Evolutionary conservation across 2,329 filamentous ascomycete genomes (phyloP).

Genomic region (Trichophaea hybrida): DNA sequence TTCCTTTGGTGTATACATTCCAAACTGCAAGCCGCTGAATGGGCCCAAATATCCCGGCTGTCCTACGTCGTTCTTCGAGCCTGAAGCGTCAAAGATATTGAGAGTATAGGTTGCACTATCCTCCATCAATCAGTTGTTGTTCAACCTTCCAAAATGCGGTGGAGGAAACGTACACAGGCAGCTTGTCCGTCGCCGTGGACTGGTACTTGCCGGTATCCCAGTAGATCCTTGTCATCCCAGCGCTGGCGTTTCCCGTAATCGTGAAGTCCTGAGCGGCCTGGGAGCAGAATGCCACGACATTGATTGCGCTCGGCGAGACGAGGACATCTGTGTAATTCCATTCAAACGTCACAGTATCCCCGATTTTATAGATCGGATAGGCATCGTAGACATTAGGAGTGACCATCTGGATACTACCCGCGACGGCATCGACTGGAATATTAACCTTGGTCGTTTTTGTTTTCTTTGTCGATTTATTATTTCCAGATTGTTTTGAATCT

Average conservation of each 20-base stretch:
- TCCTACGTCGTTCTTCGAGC: slow-evolving; percentile 39
- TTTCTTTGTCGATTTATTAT: background rate
- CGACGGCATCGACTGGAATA: slow-evolving; percentile 40
- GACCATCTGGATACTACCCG: slow-evolving; percentile 48
- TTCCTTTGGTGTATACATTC: slow-evolving; percentile 45
- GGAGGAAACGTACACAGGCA: slow-evolving; percentile 31
- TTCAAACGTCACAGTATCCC: slow-evolving; percentile 46
- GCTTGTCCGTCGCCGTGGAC: slow-evolving; percentile 36
- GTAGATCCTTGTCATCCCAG: slow-evolving; percentile 39
- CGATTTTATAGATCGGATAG: slow-evolving; percentile 49
- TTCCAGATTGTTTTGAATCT: no score
- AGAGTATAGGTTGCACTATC: slow-evolving; percentile 47
- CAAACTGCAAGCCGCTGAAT: slow-evolving; percentile 42
- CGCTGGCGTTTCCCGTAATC: slow-evolving; percentile 44
- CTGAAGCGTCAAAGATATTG: slow-evolving; percentile 45
- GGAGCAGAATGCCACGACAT: slow-evolving; percentile 48
- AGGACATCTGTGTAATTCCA: slow-evolving; percentile 56
- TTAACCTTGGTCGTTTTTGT: slow-evolving; percentile 27
- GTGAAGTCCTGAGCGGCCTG: slow-evolving; percentile 43
- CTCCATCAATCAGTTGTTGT: background rate
- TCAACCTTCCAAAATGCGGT: slow-evolving; percentile 23
- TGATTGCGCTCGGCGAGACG: slow-evolving; percentile 43
- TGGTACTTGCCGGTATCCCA: slow-evolving; percentile 48
- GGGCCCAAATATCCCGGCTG: slow-evolving; percentile 42
- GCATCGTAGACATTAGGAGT: slow-evolving; percentile 40